These are phyloP conservation scores for Phaffomyces thermotolerans DNA, from an alignment of 805 yeast species.

Conservation along the genomic window DNA sequence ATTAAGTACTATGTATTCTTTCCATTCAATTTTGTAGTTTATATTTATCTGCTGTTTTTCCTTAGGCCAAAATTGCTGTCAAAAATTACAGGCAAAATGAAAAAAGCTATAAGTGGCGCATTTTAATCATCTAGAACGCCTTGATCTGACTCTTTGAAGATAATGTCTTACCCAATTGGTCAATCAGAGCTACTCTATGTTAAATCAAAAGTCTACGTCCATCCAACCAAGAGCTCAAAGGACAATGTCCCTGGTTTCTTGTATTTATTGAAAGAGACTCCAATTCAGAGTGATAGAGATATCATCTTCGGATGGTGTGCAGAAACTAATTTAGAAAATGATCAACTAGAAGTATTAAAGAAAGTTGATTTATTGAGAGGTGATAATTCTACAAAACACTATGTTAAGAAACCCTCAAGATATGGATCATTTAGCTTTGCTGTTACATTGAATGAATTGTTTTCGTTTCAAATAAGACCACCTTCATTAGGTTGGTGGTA, in stretches of 20 bases:
- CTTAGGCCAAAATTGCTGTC: too few relatives aligned
- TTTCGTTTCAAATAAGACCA: constrained; percentile 74
- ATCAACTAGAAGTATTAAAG: constrained; percentile 40
- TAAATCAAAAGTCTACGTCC: constrained; percentile 74
- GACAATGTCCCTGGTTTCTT: constrained; percentile 82
- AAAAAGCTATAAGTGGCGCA: too few relatives aligned
- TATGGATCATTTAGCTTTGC: constrained; percentile 59
- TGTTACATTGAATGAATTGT: constrained; percentile 50
- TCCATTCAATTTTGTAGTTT: too few relatives aligned
- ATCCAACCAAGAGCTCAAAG: constrained; percentile 63
- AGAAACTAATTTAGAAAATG: constrained; percentile 39
- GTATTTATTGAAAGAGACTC: constrained; percentile 50
- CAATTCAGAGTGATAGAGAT: constrained; percentile 36
- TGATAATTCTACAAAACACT: constrained; percentile 7
- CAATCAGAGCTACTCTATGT: constrained; percentile 28
- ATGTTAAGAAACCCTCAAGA: constrained; percentile 46
- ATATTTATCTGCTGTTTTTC: too few relatives aligned
- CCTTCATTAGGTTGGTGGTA: constrained; percentile 89
- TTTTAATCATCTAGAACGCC: too few relatives aligned
- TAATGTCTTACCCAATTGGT: constrained; percentile 12
- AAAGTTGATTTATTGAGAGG: constrained; percentile 37
- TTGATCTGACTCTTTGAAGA: too few relatives aligned
- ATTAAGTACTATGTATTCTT: too few relatives aligned
- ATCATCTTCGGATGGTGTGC: constrained; percentile 65
- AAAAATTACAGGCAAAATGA: too few relatives aligned